Evolutionary conservation across 257 asterid genomes (phyloP), one percentile per base, ranked within the genome.

Genomic region (Nyctanthes arbortristis): DNA sequence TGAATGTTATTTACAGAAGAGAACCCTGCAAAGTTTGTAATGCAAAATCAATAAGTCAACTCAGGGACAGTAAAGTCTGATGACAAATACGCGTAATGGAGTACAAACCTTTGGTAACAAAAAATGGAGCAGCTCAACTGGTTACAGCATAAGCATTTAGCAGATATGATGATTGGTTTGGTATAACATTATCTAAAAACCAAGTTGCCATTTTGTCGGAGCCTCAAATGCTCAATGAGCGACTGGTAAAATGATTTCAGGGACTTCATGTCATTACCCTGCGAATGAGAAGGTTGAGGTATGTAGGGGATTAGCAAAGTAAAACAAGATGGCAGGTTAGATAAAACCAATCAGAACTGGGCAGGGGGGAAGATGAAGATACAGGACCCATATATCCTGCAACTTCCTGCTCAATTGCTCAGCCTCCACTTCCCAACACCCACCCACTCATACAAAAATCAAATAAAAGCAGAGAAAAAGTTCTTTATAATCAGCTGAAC

Each of bases 131-230:
- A 66, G 73, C 63, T 61, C 32, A 43, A 60, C 78, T 27, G 73
- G 81, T 77, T 66, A 78, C 63, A 66, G 63, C 56, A 68, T 65
- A 65, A 54, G 62, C 55, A 77, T 43, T 66, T 62, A 73, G 67
- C 63, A 6, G 39, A 68, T 32, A 62, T 2, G 68, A 74, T 16
- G 24, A 68, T 70, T 31, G n/a, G 40, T 60, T 58, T 68, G 43
- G 73, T 31, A 58, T 22, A 7, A 2, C 13, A 54, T 71, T 83
- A 93, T 91, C 97, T 87, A 78, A 79, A 86, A 71, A 84, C 95
- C 80, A 87, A 77, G 88, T 92, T 87, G 66, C 97, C 96, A 72
- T 88, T 94, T 69, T 91, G 96, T 70, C 84, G 93, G 64, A 78
- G 83, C 76, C 97, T 89, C 84, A 94, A 77, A 72, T 77, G 86